Evolutionary conservation across 2,329 filamentous ascomycete genomes (phyloP), one percentile per base, ranked within the genome.

Genomic region (Acrocalymma vagum): DNA sequence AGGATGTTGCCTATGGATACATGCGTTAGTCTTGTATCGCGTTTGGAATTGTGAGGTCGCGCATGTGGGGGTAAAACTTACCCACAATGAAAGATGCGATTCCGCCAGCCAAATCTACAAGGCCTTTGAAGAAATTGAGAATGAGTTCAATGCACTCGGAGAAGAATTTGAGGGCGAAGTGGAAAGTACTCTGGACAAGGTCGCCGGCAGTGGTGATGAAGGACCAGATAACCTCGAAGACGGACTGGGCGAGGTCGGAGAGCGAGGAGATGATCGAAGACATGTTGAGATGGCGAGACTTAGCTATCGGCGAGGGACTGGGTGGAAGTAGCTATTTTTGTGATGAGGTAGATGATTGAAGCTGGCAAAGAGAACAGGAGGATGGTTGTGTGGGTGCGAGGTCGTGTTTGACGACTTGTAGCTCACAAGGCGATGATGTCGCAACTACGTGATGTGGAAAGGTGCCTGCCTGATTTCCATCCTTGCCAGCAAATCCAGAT

Each of bases 151-250:
- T 9, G 21, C 62, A 40, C 28, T 58, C 60, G 8, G 46, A 48
- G 31, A 55, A 53, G 44, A 63, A 58, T 30, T 58, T 53, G 32
- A 60, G 42, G 10, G 51, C 56, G 29, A 69, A 68, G 16, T 51
- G 42, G n/a, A 54, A 31, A 4, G 62, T 65, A 36, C 56, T 53
- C 29, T 66, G 51, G 8, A 63, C 49, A n/a, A 67, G 58, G 25
- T 63, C 49, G 35, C 50, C 58, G 14, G 63, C 60, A 9, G 63
- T 69, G 21, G 55, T 62, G 51, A 70, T 61, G 62, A 70, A 57
- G n/a, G 62, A 64, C 49, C 49, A 62, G 21, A 69, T 45, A 22
- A 69, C 55, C 42, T 65, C 65, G 42, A 69, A 29, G 23, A 69
- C 25, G 6, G 64, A 67, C 15, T 51, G 38, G 45, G 59, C 43